phyloP scores from a whole-genome alignment of 2,329 filamentous ascomycete genomes.

The Fusarium sp. region DNA sequence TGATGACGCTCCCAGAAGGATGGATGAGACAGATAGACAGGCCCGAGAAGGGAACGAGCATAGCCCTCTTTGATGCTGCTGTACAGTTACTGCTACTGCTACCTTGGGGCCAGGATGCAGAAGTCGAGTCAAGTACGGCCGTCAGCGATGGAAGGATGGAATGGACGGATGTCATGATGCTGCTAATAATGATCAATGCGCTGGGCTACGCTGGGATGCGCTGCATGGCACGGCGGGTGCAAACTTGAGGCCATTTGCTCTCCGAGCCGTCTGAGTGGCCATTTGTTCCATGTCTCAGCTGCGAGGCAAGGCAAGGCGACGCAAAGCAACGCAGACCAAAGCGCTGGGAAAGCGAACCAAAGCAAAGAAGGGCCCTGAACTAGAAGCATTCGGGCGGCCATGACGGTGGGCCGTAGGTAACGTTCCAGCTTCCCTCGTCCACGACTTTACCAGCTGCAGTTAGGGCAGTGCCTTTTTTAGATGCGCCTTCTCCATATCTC shows the following conservation, averaged over 20 bases:
- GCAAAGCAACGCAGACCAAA: conserved; percentile 24
- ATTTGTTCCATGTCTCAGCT: conserved; percentile 35
- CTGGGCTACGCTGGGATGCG: background rate
- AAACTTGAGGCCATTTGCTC: conserved; percentile 7
- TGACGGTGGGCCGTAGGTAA: conserved; percentile 38
- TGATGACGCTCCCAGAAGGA: conserved; percentile 4
- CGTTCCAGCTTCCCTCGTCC: conserved; percentile 36
- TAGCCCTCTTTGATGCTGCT: conserved; percentile 18
- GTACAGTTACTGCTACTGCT: conserved; percentile 26
- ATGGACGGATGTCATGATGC: conserved; percentile 25
- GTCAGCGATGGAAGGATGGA: conserved; percentile 7
- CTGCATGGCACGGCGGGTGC: background rate
- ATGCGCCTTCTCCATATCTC: conserved; percentile 25
- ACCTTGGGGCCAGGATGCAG: conserved; percentile 13
- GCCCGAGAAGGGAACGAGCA: conserved; percentile 13
- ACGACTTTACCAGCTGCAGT: conserved; percentile 10
- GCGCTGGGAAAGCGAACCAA: conserved; percentile 23
- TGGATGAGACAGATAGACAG: background rate
- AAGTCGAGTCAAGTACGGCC: conserved; percentile 7
- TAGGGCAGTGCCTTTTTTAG: conserved; percentile 37
- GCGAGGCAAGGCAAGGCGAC: conserved; percentile 15
- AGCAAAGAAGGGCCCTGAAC: conserved; percentile 10
- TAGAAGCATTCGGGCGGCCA: conserved; percentile 33
- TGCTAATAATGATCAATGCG: conserved; percentile 15
- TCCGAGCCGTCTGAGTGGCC: conserved; percentile 17